Base-by-base conservation (phyloP, 768 basidiomycete genomes). In the Lactarius trivialis region DNA sequence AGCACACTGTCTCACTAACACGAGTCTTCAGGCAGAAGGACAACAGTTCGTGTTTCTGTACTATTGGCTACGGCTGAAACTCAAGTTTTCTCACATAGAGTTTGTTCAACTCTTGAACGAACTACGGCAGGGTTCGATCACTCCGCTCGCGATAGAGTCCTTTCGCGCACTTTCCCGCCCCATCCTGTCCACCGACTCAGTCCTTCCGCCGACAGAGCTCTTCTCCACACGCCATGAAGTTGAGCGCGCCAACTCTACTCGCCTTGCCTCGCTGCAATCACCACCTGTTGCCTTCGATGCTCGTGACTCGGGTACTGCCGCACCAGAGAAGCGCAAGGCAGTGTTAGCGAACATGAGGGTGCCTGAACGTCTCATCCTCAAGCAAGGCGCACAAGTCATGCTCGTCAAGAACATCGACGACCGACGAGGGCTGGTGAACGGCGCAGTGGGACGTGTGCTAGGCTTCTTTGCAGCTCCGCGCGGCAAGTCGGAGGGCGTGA, bases 1-100 rank as follows among this genome's bases (percentile, higher is more conserved):
- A 82, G 54, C 73, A 77, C 55, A 88, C 82, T 1, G 78, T 89
- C 60, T 85, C 81, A 55, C 76, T 92, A 3, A 84, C 78, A 5
- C 82, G 87, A 66, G 89, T 91, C 4, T 91, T 88, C 72, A 73
- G 89, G 30, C 89, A 91, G 70, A 89, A 85, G 56, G 88, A 89
- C 69, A 77, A 81, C 50, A 73, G 88, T 88, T 65, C 65, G 83
- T 64, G n/a, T 32, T 53, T 34, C n/a, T 32, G 19, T 17, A 19
- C 28, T 26, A 32, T 28, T 33, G 19, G 6, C 56, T 21, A 19
- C 26, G 7, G 28, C 4, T n/a, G 2, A 12, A n/a, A 48, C 52
- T 63, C 28, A 63, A 28, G n/a, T n/a, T n/a, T 24, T 21, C 36
- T 8, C 54, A 7, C 55, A 26, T 65, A 88, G 86, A 76, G 32